Percentiles rank a stretch among this genome's conserved stretches.
Evolutionary conservation across 805 yeast genomes (phyloP).

Genomic region (Candida qinlingensis): DNA sequence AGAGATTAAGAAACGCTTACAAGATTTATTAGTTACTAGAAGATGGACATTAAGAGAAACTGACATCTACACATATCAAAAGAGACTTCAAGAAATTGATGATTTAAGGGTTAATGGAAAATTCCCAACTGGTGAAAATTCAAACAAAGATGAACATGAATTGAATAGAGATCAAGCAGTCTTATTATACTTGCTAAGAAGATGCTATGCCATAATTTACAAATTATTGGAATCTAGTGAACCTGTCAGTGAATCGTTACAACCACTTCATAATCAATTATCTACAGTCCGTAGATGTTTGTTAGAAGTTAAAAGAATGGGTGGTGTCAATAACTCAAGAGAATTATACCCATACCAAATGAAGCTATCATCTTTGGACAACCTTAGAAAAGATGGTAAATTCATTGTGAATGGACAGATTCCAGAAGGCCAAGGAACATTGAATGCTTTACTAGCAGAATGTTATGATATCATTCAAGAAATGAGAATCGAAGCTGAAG

Average conservation of each 20-base stretch:
- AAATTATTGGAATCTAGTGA: slow-evolving; percentile 86
- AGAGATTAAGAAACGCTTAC: slow-evolving; percentile 66
- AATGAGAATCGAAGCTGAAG: slow-evolving; percentile 78
- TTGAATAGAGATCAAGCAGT: slow-evolving; percentile 51
- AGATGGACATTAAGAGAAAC: slow-evolving; percentile 98
- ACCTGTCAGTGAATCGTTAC: slow-evolving; percentile 91
- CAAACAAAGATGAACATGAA: slow-evolving; percentile 6
- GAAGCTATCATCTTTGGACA: slow-evolving; percentile 87
- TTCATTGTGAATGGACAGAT: slow-evolving; percentile 82
- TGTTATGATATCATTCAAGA: slow-evolving; percentile 94
- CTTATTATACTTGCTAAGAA: slow-evolving; percentile 71
- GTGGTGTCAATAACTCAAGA: slow-evolving; percentile 81
- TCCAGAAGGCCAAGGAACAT: slow-evolving; percentile 98
- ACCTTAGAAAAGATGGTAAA: slow-evolving; percentile 84
- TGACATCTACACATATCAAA: slow-evolving; percentile 81
- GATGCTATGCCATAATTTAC: slow-evolving; percentile 88
- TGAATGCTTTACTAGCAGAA: slow-evolving; percentile 84
- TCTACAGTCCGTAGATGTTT: slow-evolving; percentile 88
- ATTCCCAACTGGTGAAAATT: slow-evolving; percentile 32
- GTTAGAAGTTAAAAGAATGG: slow-evolving; percentile 85
- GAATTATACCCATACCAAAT: slow-evolving; percentile 95
- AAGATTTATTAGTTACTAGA: slow-evolving; percentile 81
- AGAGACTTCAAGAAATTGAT: slow-evolving; percentile 67
- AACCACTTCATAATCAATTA: slow-evolving; percentile 89
- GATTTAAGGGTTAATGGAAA: slow-evolving; percentile 60